Base-by-base conservation (phyloP, 2,329 filamentous ascomycete species). In the Paecilomyces dactylethromorphus region DNA sequence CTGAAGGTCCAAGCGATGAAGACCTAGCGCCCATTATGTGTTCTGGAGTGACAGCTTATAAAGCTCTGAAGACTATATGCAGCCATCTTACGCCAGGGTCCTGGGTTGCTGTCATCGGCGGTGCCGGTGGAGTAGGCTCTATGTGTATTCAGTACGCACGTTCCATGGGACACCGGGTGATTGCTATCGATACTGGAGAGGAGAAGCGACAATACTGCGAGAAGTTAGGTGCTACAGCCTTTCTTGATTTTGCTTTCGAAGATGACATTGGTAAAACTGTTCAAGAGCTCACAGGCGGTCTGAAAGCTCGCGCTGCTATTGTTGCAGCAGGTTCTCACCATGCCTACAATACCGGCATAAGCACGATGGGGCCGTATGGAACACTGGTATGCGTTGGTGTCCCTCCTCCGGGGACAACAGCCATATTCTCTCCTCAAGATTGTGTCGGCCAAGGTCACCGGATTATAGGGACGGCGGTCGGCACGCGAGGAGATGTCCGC, bases 41-140 rank as follows among this genome's bases (percentile, higher is more conserved):
- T 56, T 76, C 71, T 0, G 78, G 78, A 0, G 75, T 78, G 0
- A 79, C 77, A 0, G 77, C 76, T 0, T 79, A 78, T 60, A 76
- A 75, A 62, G 76, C 74, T 0, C 55, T 78, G 54, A 78, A 77
- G 62, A n/a, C n/a, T n/a, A 60, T 59, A 0, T 71, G 69, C 32
- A 64, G 58, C 3, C n/a, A n/a, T n/a, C 60, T 69, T 3, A 63
- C 59, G 0, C 71, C 73, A 0, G 75, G 76, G 2, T 66, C 74
- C 56, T 76, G 69, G 68, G 60, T 78, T 1, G 73, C 69, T 0
- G 66, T 80, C 5, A 66, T 69, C 0, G 78, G 77, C 1, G 76
- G 68, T 1, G 76, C 70, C 0, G 76, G 76, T 4, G 77, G 77
- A 0, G 74, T 78, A 1, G 77, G 75, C 0, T 69, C 69, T 4